These are phyloP conservation scores for Tetrapisispora arboricola DNA, from an alignment of 805 yeast genomes.

Conservation along the genomic window DNA sequence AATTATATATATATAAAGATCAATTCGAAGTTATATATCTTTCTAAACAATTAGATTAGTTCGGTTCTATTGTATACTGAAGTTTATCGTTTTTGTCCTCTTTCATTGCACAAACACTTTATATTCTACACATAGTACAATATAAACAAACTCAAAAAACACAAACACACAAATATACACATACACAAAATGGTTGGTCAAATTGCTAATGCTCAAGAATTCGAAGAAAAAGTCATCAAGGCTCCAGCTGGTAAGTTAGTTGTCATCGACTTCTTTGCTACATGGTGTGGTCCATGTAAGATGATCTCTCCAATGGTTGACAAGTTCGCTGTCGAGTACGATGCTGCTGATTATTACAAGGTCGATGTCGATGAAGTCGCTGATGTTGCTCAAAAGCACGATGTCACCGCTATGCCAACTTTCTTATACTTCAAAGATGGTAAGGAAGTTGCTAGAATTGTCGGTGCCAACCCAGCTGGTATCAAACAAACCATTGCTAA, in stretches of 20 bases:
- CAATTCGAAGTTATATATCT: no score
- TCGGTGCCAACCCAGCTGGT: conserved; percentile 85
- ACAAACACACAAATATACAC: conserved; percentile 1
- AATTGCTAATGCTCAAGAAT: conserved; percentile 45
- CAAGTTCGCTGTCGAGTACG: conserved; percentile 56
- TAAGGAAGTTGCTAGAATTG: conserved; percentile 62
- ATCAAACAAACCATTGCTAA: conserved; percentile 58
- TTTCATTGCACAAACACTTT: no score
- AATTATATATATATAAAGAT: no score
- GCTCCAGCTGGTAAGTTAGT: conserved; percentile 59
- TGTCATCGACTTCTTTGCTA: conserved; percentile 91
- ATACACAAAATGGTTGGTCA: conserved; percentile 42
- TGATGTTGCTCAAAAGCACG: conserved; percentile 58
- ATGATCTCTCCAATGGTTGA: conserved; percentile 91
- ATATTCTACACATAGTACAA: no score
- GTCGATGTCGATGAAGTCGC: conserved; percentile 83
- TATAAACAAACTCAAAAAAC: neutral
- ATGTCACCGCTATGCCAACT: conserved; percentile 56
- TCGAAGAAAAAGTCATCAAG: conserved; percentile 46
- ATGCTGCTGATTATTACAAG: conserved; percentile 66
- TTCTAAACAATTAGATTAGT: no score
- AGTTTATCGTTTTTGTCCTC: no score
- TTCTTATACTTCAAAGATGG: conserved; percentile 75
- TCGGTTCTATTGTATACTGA: no score
- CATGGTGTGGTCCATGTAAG: conserved; percentile 99